phyloP scores from a whole-genome alignment of 805 yeast species.

The Candida nemodendra region DNA sequence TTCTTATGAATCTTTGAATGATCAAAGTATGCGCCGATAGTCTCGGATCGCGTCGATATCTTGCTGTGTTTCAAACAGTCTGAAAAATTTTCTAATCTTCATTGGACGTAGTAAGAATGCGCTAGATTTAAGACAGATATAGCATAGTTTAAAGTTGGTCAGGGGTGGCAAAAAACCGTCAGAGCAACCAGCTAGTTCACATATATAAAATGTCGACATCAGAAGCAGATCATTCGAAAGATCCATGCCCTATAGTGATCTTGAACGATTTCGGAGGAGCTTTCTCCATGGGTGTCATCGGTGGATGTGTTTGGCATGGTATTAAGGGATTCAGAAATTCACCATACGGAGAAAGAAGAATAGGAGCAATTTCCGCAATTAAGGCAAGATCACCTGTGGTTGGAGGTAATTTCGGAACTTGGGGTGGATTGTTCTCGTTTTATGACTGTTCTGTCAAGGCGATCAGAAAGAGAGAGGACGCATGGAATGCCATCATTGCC shows the following conservation, averaged over 20 bases:
- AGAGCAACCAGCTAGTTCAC: no score
- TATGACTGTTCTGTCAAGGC: constrained; percentile 96
- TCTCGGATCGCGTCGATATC: no score
- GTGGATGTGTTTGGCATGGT: constrained; percentile 99
- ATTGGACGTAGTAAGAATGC: no score
- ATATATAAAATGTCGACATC: constrained; percentile 54
- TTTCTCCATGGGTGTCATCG: constrained; percentile 97
- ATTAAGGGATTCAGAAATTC: constrained; percentile 98
- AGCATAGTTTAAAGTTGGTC: no score
- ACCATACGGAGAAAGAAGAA: constrained; percentile 92
- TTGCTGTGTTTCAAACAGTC: no score
- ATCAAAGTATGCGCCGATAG: no score
- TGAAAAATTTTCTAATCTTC: no score
- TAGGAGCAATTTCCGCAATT: constrained; percentile 86
- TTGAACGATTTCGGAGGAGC: constrained; percentile 98
- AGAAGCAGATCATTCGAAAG: constrained; percentile 93
- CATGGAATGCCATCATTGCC: constrained; percentile 96
- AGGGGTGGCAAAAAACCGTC: no score
- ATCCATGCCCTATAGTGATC: constrained; percentile 97
- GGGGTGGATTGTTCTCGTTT: constrained; percentile 98
- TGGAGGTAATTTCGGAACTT: constrained; percentile 98
- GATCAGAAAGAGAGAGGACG: constrained; percentile 95
- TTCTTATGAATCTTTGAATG: no score
- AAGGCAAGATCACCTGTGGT: constrained; percentile 97
- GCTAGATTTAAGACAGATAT: no score